Conservation (phyloP, 2,329 filamentous ascomycete species). For the Elsinoe australis region DNA sequence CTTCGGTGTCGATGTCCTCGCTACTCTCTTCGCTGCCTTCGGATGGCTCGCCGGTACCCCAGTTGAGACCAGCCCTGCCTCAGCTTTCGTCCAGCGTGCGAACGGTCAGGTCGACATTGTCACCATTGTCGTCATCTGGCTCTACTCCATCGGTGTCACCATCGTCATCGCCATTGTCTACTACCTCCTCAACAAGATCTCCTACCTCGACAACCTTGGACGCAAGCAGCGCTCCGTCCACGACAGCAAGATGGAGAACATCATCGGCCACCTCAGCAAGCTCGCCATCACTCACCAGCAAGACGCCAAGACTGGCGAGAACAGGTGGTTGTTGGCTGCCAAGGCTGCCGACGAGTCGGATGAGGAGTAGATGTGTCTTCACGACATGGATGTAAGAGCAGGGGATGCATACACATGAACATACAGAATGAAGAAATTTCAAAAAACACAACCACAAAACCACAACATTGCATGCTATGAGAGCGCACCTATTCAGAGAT, state of each 20-base stretch:
- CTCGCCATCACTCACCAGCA: constrained; percentile 53
- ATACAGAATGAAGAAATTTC: constrained; percentile 16
- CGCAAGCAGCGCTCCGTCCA: constrained; percentile 54
- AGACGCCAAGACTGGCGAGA: constrained; percentile 40
- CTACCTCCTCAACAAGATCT: constrained; percentile 53
- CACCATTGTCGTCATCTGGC: constrained; percentile 58
- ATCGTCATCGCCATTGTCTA: constrained; percentile 60
- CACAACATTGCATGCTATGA: constrained; percentile 12
- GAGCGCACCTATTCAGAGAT: constrained; percentile 11
- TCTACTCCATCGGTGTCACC: constrained; percentile 58
- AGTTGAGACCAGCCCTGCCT: constrained; percentile 35
- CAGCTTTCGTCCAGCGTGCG: constrained; percentile 30
- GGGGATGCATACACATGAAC: constrained; percentile 15
- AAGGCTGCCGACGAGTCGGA: constrained; percentile 42
- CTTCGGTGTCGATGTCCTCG: constrained; percentile 61
- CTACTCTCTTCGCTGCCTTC: constrained; percentile 67
- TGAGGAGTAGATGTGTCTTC: constrained; percentile 36
- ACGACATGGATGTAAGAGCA: not conserved
- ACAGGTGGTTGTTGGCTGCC: constrained; percentile 39
- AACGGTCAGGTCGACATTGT: constrained; percentile 53
- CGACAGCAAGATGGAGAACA: constrained; percentile 60
- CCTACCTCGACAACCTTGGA: constrained; percentile 54
- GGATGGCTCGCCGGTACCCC: constrained; percentile 59
- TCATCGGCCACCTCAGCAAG: constrained; percentile 57
- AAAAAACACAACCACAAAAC: constrained; percentile 6